A percentile compares a stretch with the other conserved stretches of the same genome.
phyloP scores from a whole-genome alignment of 306 rosid genomes.

The Hippophae rhamnoides region DNA sequence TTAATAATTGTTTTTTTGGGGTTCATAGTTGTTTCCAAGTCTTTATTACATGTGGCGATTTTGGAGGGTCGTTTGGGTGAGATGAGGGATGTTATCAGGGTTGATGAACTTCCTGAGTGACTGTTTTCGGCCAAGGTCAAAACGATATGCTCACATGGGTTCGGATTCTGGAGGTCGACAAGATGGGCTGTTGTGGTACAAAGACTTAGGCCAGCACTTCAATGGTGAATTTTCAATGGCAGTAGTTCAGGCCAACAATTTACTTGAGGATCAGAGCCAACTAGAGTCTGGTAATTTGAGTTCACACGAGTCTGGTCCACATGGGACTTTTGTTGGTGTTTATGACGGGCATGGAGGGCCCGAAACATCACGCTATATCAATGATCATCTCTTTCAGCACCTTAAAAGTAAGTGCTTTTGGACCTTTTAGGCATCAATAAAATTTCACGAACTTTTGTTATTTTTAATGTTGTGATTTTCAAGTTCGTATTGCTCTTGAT shows the following conservation, averaged over 20 bases:
- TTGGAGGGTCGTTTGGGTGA: slow-evolving; percentile 40
- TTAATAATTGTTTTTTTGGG: slow-evolving; percentile 16
- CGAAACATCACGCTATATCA: slow-evolving; percentile 41
- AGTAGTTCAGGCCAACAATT: slow-evolving; percentile 49
- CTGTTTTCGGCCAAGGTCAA: slow-evolving; percentile 50
- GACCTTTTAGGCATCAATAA: neutral
- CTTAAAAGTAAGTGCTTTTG: slow-evolving; percentile 34
- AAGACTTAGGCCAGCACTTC: slow-evolving; percentile 38
- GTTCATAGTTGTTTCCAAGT: slow-evolving; percentile 20
- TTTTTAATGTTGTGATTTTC: neutral
- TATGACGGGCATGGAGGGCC: slow-evolving; percentile 55
- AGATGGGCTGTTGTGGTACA: slow-evolving; percentile 48
- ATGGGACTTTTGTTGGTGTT: slow-evolving; percentile 42
- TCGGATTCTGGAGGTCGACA: slow-evolving; percentile 30
- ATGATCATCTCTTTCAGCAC: slow-evolving; percentile 43
- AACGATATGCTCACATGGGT: slow-evolving; percentile 23
- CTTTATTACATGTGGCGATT: slow-evolving; percentile 58
- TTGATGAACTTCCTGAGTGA: slow-evolving; percentile 41
- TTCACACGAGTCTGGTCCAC: slow-evolving; percentile 32
- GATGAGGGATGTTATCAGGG: slow-evolving; percentile 53
- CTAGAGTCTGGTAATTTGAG: slow-evolving; percentile 44
- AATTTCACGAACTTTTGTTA: neutral
- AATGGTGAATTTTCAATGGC: slow-evolving; percentile 49
- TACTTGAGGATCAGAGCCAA: slow-evolving; percentile 56
- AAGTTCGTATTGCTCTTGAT: neutral